These are phyloP conservation scores for Suillus occidentalis DNA, from an alignment of 768 basidiomycete genomes.

Conservation along the genomic window DNA sequence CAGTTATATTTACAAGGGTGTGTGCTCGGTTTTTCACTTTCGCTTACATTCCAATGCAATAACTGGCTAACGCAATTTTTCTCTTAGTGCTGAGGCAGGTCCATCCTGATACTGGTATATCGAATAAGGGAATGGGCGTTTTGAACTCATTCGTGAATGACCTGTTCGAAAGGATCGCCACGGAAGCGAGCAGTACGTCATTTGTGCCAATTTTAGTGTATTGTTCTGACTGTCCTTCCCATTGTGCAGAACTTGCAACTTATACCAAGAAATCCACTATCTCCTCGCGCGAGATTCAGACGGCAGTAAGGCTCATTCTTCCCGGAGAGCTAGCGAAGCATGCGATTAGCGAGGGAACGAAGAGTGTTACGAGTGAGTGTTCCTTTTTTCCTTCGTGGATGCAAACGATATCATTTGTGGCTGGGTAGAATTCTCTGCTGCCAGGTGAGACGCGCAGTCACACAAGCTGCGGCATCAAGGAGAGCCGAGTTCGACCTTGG, in stretches of 20 bases:
- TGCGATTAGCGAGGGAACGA: constrained; percentile 74
- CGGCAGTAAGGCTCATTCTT: constrained; percentile 65
- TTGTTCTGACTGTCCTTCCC: neutral
- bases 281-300: constrained; percentile 73
- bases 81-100: constrained; percentile 65
- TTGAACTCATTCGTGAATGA: constrained; percentile 65
- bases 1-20: constrained; percentile 66
- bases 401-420: constrained; percentile 6
- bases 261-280: constrained; percentile 77
- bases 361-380: constrained; percentile 52
- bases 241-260: constrained; percentile 51
- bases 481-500: neutral
- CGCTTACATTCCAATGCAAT: neutral
- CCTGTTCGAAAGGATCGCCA: constrained; percentile 59
- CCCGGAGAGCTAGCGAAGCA: constrained; percentile 75
- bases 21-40: constrained; percentile 4
- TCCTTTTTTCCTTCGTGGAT: neutral
- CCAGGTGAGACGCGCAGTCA: constrained; percentile 8
- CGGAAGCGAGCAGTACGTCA: constrained; percentile 48
- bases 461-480: neutral
- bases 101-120: constrained; percentile 74
- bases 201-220: neutral
- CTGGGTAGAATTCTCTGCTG: constrained; percentile 28
- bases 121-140: constrained; percentile 62
- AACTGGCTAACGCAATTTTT: neutral